Conservation (phyloP, 78 protist species). For the Pigoraptor vietnamica region DNA sequence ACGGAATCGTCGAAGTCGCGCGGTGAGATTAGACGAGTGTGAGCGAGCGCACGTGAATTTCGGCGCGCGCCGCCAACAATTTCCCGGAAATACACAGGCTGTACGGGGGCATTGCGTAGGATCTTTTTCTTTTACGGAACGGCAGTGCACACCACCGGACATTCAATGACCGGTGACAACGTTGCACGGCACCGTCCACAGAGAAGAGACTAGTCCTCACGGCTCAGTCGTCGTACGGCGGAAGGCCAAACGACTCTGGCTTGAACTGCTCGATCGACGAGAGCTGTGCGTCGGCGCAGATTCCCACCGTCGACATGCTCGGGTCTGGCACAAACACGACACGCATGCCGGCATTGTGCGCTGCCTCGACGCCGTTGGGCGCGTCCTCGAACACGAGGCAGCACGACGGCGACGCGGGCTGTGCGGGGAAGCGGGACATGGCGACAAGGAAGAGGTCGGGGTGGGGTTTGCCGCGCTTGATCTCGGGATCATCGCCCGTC, state of each 20-base stretch:
- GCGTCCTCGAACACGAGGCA: slow-evolving; percentile 27
- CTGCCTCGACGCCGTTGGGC: slow-evolving; percentile 20
- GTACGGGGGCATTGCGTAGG: no score
- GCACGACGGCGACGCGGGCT: neutral
- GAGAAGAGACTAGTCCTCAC: neutral
- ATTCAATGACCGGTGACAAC: no score
- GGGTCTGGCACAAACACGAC: slow-evolving; percentile 13
- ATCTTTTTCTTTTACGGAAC: no score
- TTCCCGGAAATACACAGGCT: no score
- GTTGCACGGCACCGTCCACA: neutral
- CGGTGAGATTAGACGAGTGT: no score
- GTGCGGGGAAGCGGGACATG: neutral
- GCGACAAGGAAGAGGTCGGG: slow-evolving; percentile 23
- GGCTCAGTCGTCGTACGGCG: neutral
- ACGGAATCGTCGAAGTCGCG: no score
- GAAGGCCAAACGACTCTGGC: slow-evolving; percentile 8
- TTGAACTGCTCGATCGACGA: neutral
- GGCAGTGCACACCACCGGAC: no score
- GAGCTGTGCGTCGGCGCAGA: neutral
- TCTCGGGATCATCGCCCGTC: neutral
- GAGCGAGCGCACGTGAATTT: no score
- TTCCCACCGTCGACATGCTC: neutral
- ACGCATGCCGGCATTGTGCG: slow-evolving; percentile 4
- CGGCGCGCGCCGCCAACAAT: no score
- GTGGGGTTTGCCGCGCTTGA: slow-evolving; percentile 5